These are phyloP conservation scores for Gracilariopsis chorda DNA, from an alignment of 23 red algal genomes.

Conservation along the genomic window DNA sequence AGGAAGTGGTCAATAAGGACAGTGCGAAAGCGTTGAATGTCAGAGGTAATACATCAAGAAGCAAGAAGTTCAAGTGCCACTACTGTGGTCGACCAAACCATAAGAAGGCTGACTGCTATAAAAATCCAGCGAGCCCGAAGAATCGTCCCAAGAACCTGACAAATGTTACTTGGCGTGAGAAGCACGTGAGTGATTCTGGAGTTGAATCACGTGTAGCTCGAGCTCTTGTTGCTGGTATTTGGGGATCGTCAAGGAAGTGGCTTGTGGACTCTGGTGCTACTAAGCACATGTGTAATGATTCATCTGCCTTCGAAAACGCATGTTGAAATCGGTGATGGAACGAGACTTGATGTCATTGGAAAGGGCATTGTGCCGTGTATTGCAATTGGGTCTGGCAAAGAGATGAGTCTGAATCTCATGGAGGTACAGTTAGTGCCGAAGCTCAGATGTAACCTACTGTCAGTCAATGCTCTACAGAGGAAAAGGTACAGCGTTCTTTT, in stretches of 20 bases:
- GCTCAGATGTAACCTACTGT: no score
- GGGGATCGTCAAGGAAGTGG: not conserved
- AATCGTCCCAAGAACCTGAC: not conserved
- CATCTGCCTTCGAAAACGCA: not conserved
- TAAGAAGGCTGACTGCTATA: constrained; percentile 30
- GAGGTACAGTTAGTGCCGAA: no score
- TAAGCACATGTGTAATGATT: constrained; percentile 2
- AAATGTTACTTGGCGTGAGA: not conserved
- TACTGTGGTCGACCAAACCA: no score
- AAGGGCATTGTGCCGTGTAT: no score
- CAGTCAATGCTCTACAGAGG: not conserved
- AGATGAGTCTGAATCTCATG: no score
- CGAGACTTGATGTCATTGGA: no score
- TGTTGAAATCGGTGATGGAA: constrained; percentile 25
- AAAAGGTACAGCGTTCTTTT: not conserved
- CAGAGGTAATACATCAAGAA: no score
- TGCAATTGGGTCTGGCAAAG: no score
- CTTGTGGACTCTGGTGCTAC: constrained; percentile 40
- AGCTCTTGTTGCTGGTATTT: not conserved
- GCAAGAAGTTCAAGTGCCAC: no score
- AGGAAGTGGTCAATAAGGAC: no score
- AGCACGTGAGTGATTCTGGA: not conserved
- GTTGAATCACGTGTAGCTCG: not conserved
- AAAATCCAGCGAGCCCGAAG: constrained; percentile 20
- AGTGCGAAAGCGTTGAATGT: no score